Conservation (phyloP, 768 basidiomycete genomes). For the Exsudoporus frostii region DNA sequence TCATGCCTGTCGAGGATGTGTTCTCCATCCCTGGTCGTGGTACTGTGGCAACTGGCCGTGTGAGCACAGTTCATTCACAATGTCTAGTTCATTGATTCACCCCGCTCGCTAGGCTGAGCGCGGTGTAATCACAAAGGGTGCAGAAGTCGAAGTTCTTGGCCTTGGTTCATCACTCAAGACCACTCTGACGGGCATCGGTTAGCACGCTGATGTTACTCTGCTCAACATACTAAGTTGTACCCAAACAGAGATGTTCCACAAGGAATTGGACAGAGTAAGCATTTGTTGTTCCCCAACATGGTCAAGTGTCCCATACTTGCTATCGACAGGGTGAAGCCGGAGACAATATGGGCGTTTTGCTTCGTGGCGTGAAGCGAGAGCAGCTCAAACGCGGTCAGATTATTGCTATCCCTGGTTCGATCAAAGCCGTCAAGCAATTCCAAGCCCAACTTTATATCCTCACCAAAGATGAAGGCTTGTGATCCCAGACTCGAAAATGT, state of each 20-base stretch:
- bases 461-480: conserved; percentile 41
- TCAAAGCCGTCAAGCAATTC: conserved; percentile 95
- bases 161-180: conserved; percentile 82
- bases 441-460: conserved; percentile 82
- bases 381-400: conserved; percentile 93
- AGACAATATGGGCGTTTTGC: conserved; percentile 97
- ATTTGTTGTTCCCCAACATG: neutral
- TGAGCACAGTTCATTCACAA: conserved; percentile 34
- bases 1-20: conserved; percentile 93
- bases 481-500: conserved; percentile 44
- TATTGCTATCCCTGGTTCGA: conserved; percentile 81
- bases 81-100: neutral
- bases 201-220: neutral
- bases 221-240: conserved; percentile 1
- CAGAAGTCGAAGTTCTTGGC: conserved; percentile 92
- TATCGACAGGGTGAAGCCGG: conserved; percentile 81
- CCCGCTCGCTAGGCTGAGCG: conserved; percentile 71
- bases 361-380: conserved; percentile 96
- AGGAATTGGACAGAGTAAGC: conserved; percentile 89
- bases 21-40: conserved; percentile 99
- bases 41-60: conserved; percentile 94
- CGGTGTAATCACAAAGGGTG: conserved; percentile 85
- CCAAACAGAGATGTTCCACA: conserved; percentile 94
- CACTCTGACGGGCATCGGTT: conserved; percentile 90
- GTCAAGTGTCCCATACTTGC: conserved; percentile 3